Conservation (phyloP, 2,329 filamentous ascomycete species). For the Neofusicoccum sp. region DNA sequence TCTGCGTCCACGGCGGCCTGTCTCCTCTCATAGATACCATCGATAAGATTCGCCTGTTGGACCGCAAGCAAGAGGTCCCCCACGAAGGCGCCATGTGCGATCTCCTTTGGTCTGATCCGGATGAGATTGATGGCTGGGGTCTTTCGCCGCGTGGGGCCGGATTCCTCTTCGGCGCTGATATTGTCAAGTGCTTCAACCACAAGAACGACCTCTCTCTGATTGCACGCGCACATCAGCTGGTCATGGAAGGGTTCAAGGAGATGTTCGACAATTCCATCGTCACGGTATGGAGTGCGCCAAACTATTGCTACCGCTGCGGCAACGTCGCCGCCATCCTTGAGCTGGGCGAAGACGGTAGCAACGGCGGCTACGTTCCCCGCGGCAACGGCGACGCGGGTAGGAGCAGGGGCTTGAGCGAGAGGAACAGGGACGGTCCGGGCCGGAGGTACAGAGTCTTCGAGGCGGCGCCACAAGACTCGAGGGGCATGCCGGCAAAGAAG, state of each 20-base stretch:
- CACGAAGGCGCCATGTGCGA: slow-evolving; percentile 99
- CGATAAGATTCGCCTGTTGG: slow-evolving; percentile 91
- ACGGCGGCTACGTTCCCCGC: slow-evolving; percentile 46
- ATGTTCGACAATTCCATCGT: slow-evolving; percentile 97
- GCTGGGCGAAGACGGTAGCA: slow-evolving; percentile 74
- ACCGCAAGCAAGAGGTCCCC: slow-evolving; percentile 96
- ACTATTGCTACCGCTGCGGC: slow-evolving; percentile 57
- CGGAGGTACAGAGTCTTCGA: slow-evolving; percentile 93
- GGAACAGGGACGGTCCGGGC: slow-evolving; percentile 67
- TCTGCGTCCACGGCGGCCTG: slow-evolving; percentile 93
- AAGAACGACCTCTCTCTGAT: slow-evolving; percentile 89
- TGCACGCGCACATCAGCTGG: slow-evolving; percentile 90
- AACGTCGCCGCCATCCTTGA: slow-evolving; percentile 86
- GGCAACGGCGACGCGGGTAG: slow-evolving; percentile 68
- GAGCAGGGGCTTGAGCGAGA: slow-evolving; percentile 38
- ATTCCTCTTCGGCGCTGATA: slow-evolving; percentile 92
- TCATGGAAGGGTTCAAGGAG: slow-evolving; percentile 99
- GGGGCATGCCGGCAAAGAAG: slow-evolving; percentile 99
- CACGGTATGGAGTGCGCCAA: slow-evolving; percentile 91
- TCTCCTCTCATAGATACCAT: slow-evolving; percentile 89
- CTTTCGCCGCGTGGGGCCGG: slow-evolving; percentile 90
- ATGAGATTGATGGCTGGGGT: slow-evolving; percentile 97
- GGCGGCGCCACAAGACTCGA: slow-evolving; percentile 89
- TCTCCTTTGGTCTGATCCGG: slow-evolving; percentile 94
- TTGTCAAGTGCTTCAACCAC: slow-evolving; percentile 94